phyloP scores from a whole-genome alignment of 73 alveolate species.

The Paramecium biaurelia region DNA sequence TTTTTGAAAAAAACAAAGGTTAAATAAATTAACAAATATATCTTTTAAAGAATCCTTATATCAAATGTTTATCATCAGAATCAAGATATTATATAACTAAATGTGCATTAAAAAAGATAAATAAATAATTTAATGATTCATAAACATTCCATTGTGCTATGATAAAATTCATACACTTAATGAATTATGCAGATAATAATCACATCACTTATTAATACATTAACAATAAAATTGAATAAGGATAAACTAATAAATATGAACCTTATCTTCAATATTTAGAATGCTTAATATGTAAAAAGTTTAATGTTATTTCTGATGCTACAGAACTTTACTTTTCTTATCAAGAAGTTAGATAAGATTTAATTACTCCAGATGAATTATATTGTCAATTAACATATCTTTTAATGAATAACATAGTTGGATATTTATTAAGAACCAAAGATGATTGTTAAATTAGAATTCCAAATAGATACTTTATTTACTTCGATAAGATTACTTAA shows the following conservation, averaged over 20 bases:
- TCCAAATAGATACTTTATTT: background rate
- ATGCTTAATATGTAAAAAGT: background rate
- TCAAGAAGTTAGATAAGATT: background rate
- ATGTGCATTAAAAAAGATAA: background rate
- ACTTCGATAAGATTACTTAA: background rate
- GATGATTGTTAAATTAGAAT: background rate
- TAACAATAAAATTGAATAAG: background rate
- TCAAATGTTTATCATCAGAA: background rate
- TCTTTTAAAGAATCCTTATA: background rate
- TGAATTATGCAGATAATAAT: background rate
- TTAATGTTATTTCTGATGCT: background rate
- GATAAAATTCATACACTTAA: background rate
- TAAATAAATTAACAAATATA: background rate
- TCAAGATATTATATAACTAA: background rate
- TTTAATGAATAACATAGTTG: background rate
- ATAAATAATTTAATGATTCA: background rate
- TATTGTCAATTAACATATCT: background rate
- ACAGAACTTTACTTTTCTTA: background rate
- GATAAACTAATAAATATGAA: background rate
- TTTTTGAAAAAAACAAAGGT: background rate
- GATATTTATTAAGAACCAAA: background rate
- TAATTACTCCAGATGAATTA: background rate
- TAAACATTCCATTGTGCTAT: background rate
- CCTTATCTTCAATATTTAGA: conserved; percentile 23
- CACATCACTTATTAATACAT: background rate